phyloP scores from a whole-genome alignment of 495 filamentous ascomycete species.

The Penicillium steckii region DNA sequence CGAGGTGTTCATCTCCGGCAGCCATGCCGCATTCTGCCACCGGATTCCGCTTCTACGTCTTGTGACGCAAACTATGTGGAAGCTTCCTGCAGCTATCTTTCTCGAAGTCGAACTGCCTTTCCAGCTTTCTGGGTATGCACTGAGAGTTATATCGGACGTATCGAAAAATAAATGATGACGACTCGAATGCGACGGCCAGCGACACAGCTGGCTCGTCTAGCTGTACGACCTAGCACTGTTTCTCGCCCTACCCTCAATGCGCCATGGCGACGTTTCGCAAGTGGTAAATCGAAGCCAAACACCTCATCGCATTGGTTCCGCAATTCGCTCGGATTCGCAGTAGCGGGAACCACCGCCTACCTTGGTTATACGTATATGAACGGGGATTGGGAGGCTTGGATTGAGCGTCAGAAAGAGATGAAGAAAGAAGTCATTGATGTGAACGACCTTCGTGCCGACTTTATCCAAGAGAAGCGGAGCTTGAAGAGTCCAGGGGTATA shows the following conservation, averaged over 20 bases:
- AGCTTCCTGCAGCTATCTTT: conserved; percentile 19
- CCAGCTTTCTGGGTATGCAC: conserved; percentile 4
- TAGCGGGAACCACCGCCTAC: conserved; percentile 35
- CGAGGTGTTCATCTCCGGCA: conserved; percentile 20
- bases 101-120: neutral
- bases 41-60: conserved; percentile 27
- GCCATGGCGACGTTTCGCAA: conserved; percentile 34
- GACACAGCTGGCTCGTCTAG: conserved; percentile 16
- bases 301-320: conserved; percentile 31
- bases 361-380: conserved; percentile 37
- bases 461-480: conserved; percentile 82
- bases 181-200: conserved; percentile 28
- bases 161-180: conserved; percentile 27
- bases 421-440: conserved; percentile 25
- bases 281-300: conserved; percentile 20
- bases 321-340: conserved; percentile 35
- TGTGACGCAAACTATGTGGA: no score
- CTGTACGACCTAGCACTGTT: conserved; percentile 17
- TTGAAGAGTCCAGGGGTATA: conserved; percentile 90
- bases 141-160: neutral
- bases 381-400: conserved; percentile 16
- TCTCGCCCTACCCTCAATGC: conserved; percentile 20
- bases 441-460: conserved; percentile 69
- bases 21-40: conserved; percentile 36
- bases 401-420: conserved; percentile 14